Percentiles rank a stretch among this genome's conserved stretches.
phyloP scores from a whole-genome alignment of 2,329 filamentous ascomycete genomes.

The Botrytis galanthina region DNA sequence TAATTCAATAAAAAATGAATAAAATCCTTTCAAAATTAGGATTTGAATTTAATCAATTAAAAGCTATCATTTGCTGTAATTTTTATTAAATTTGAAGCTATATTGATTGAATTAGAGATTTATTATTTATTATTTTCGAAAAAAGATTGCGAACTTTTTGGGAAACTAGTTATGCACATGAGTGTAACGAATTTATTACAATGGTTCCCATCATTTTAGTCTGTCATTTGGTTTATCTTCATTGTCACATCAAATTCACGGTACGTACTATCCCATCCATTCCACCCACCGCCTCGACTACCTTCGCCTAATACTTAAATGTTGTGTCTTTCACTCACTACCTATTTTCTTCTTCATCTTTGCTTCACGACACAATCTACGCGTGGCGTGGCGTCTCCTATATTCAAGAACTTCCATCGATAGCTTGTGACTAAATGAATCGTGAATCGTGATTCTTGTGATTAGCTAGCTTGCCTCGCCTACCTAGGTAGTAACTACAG shows the following conservation, averaged over 20 bases:
- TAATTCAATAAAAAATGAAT: too few relatives aligned
- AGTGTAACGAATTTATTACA: neutral
- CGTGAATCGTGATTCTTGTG: neutral
- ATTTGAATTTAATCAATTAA: too few relatives aligned
- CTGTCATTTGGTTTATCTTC: neutral
- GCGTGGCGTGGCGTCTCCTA: slow-evolving; percentile 6
- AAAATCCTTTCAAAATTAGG: too few relatives aligned
- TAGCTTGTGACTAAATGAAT: neutral
- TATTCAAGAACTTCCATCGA: neutral
- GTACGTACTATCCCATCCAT: neutral
- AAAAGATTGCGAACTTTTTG: too few relatives aligned
- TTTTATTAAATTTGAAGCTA: too few relatives aligned
- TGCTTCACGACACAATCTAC: slow-evolving; percentile 3
- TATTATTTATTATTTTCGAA: too few relatives aligned
- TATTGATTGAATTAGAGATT: too few relatives aligned
- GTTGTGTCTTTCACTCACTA: neutral
- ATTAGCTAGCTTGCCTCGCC: neutral
- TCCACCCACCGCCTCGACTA: neutral
- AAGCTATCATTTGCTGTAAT: too few relatives aligned
- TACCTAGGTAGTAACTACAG: neutral
- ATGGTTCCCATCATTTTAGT: neutral
- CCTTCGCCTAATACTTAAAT: slow-evolving; percentile 5
- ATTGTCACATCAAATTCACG: slow-evolving; percentile 3
- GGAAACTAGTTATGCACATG: too few relatives aligned
- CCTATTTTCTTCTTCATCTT: neutral